Evolutionary conservation across 495 filamentous ascomycete genomes (phyloP), one percentile per base, ranked within the genome.

Genomic region (Platismatia glauca): DNA sequence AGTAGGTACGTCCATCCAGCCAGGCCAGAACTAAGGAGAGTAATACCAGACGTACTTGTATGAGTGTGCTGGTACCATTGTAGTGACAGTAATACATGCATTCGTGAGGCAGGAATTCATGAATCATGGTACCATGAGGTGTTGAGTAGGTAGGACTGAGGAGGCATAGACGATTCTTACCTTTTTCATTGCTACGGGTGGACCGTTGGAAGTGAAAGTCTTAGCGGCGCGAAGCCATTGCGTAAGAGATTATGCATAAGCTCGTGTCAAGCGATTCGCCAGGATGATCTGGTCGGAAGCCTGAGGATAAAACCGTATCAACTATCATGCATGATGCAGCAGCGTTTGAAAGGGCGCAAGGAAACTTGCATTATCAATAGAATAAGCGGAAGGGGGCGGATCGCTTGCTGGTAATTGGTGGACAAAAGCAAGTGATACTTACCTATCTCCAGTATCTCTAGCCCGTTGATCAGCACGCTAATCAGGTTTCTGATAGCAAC

Each of bases 351-450:
- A 57, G 39, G 13, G 13, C n/a, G n/a, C n/a, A n/a, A n/a, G n/a
- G n/a, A n/a, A n/a, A n/a, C n/a, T n/a, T 50, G 53, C 55, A 52
- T 59, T 61, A 65, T 65, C 59, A 61, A 38, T 55, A 24, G 31
- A 46, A n/a, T 20, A 50, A 39, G 48, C 34, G 58, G 41, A 33
- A 5, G 55, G 33, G 39, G 38, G 59, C 27, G 20, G 53, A 33
- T 27, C 31, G 18, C 13, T 31, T 35, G 11, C 11, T 11, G 35
- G 8, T 65, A 41, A 65, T 65, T 65, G 63, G 63, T n/a, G 29
- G 12, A 33, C 33, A 60, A 39, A 2, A 27, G 7, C 34, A 53
- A 44, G 50, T 15, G 56, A 43, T 48, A 2, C n/a, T n/a, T n/a
- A n/a, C n/a, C n/a, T n/a, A n/a, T n/a, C n/a, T n/a, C n/a, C n/a